Base-by-base conservation (phyloP, 257 asterid genomes). In the Solanum tacnaense region DNA sequence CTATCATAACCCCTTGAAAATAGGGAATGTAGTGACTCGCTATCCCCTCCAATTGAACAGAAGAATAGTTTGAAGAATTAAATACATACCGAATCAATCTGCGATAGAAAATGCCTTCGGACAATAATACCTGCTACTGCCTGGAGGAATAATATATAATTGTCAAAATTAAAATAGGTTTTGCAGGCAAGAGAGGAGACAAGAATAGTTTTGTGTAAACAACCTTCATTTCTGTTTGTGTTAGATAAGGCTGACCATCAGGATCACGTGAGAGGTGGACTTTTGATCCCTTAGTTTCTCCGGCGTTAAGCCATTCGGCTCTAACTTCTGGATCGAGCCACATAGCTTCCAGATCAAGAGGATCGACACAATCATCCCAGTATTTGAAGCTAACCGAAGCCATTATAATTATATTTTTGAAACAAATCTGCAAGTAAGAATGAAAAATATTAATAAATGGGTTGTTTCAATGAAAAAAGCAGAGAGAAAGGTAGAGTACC, bases 191-290 rank as follows among this genome's bases (percentile, higher is more conserved):
- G 44, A 7, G 52, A 44, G 52, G 52, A 44, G 52, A 46, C 1
- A 46, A 46, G 56, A 6, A 18, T 52, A 52, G 20, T 78, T 39
- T n/a, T n/a, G 84, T 39, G 36, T 20, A 34, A 88, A 78, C 35
- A 70, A 97, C 99, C 98, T 93, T 94, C 98, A 97, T 96, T 94
- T 97, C 99, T 13, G 96, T 96, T 87, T 95, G 98, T 58, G 99
- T 97, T 87, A 97, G 89, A 90, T 91, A 97, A 88, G 96, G 95
- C 60, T 96, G 98, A 35, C 99, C 99, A 70, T 97, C 99, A 25
- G 96, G 96, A 93, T 97, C 99, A 58, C 99, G 99, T 20, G 99
- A 93, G 83, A 97, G 96, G 91, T 95, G 98, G 89, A 96, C 94
- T 89, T 93, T 95, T 67, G 95, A 93, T 68, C 96, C 99, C 89